These are phyloP conservation scores for Arabidopsis lyrata DNA, from an alignment of 441 rosid genomes.

Conservation along the genomic window DNA sequence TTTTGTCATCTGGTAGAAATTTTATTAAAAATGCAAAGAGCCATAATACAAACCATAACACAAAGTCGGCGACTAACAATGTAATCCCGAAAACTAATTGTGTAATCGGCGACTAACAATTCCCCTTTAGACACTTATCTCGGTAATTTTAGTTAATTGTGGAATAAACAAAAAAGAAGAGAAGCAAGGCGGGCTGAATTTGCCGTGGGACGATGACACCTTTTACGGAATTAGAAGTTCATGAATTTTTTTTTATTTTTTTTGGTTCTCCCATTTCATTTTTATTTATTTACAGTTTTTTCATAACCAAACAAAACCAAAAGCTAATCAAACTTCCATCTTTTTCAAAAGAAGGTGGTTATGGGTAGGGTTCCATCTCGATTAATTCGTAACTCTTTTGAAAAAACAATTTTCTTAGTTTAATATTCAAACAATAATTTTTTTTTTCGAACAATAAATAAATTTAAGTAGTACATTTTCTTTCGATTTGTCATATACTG, in stretches of 20 bases:
- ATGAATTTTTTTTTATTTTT: constrained; percentile 40
- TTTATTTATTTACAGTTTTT: not conserved
- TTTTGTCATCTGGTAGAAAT: no score
- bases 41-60: no score
- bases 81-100: no score
- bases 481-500: not conserved
- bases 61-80: no score
- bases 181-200: constrained; percentile 42
- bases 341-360: constrained; percentile 35
- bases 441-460: no score
- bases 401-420: not conserved
- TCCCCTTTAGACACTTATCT: constrained; percentile 9
- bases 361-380: constrained; percentile 27
- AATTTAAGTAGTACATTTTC: not conserved
- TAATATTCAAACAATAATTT: not conserved
- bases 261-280: constrained; percentile 6
- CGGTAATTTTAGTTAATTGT: not conserved
- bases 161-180: constrained; percentile 10
- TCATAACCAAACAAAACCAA: constrained; percentile 34
- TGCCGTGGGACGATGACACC: constrained; percentile 41
- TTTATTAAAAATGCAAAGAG: no score
- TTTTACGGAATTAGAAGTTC: constrained; percentile 44
- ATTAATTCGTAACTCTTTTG: not conserved
- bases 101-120: no score
- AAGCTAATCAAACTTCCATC: constrained; percentile 34